phyloP scores from a whole-genome alignment of 192 early-diverging fungal species.

The Coemansia sp. region DNA sequence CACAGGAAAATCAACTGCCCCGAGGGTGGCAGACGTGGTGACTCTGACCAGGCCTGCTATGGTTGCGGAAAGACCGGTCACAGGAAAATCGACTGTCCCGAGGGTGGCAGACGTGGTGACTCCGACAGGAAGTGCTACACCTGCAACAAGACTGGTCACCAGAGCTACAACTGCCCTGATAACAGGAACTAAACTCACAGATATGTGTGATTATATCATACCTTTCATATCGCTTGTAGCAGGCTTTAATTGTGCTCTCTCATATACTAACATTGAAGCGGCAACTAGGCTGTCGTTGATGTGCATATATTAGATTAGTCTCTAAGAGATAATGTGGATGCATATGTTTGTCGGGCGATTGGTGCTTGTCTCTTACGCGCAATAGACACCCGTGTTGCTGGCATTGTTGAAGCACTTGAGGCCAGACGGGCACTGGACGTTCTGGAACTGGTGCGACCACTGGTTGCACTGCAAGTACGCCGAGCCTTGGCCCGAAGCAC shows the following conservation, averaged over 20 bases:
- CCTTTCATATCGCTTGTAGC: background rate
- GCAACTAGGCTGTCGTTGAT: background rate
- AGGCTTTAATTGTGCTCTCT: background rate
- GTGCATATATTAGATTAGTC: background rate
- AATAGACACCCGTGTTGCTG: constrained; percentile 36
- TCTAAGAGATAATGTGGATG: background rate
- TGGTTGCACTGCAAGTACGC: constrained; percentile 39
- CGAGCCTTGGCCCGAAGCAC: constrained; percentile 19
- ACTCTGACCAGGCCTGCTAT: constrained; percentile 41
- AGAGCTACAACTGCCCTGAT: constrained; percentile 47
- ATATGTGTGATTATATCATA: background rate
- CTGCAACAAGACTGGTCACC: constrained; percentile 54
- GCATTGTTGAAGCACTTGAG: constrained; percentile 47
- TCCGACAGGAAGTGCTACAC: constrained; percentile 50
- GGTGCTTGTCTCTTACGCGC: constrained; percentile 11
- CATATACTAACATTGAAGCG: background rate
- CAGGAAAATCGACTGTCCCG: constrained; percentile 52
- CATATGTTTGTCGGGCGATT: background rate
- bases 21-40: constrained; percentile 10
- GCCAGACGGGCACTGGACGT: constrained; percentile 23
- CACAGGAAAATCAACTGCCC: constrained; percentile 56
- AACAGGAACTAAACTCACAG: background rate
- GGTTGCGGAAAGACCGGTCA: constrained; percentile 55
- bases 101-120: constrained; percentile 6
- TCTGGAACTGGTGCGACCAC: constrained; percentile 46